A percentile compares a stretch with the other conserved stretches of the same genome.
phyloP scores from a whole-genome alignment of 306 rosid species.

The Betula pendula region DNA sequence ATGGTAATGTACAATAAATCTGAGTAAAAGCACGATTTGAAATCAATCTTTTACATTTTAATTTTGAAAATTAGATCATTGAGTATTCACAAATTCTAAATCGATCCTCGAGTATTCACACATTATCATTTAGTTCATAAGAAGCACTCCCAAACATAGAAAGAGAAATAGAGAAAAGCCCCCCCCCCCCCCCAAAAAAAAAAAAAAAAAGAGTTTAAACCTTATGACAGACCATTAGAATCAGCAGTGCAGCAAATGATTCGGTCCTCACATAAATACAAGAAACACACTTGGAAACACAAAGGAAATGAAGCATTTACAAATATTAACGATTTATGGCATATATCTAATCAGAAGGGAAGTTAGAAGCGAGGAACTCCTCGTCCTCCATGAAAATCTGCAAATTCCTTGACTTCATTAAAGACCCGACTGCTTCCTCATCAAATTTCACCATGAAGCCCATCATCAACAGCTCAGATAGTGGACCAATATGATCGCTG shows the following conservation, averaged over 20 bases:
- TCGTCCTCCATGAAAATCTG: slow-evolving; percentile 64
- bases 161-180: too few relatives aligned
- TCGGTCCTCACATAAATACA: neutral
- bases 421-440: slow-evolving; percentile 47
- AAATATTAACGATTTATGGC: neutral
- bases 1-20: too few relatives aligned
- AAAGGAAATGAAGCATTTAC: neutral
- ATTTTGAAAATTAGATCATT: too few relatives aligned
- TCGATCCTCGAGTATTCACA: too few relatives aligned
- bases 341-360: slow-evolving; percentile 32
- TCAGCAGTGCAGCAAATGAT: neutral
- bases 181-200: too few relatives aligned
- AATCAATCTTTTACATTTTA: too few relatives aligned
- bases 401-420: slow-evolving; percentile 67
- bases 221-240: neutral
- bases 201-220: too few relatives aligned
- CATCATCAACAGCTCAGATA: slow-evolving; percentile 58
- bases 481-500: slow-evolving; percentile 46
- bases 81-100: too few relatives aligned
- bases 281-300: neutral
- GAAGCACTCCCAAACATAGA: too few relatives aligned
- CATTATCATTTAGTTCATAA: too few relatives aligned
- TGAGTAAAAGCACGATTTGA: too few relatives aligned
- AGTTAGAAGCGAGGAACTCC: slow-evolving; percentile 45
- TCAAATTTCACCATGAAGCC: slow-evolving; percentile 56